These are phyloP conservation scores for Dentiscutata heterogama DNA, from an alignment of 371 early-diverging fungal genomes.

Conservation along the genomic window DNA sequence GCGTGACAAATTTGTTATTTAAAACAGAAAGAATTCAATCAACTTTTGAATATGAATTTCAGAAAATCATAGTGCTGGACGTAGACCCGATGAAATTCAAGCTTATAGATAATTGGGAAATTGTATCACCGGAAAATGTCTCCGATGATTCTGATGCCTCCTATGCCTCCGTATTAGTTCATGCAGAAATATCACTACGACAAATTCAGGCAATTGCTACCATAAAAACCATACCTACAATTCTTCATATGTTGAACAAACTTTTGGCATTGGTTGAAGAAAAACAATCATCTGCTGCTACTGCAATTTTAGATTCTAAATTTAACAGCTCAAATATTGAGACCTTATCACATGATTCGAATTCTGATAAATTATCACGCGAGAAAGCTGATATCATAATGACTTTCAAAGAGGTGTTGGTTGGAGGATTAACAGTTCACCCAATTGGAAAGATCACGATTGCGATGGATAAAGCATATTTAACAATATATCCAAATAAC, in stretches of 20 bases:
- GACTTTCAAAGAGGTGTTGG: constrained; percentile 17
- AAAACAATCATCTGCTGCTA: constrained; percentile 61
- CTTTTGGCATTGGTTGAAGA: constrained; percentile 68
- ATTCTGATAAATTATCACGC: neutral
- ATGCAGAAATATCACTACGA: constrained; percentile 50
- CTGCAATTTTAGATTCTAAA: constrained; percentile 34
- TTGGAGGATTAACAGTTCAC: constrained; percentile 35
- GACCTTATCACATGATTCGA: neutral
- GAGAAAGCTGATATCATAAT: neutral
- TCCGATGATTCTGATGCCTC: no score
- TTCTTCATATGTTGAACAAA: constrained; percentile 65
- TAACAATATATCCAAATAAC: constrained; percentile 72
- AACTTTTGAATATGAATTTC: constrained; percentile 75
- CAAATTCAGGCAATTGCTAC: constrained; percentile 60
- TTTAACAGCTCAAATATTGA: neutral
- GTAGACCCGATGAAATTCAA: constrained; percentile 52
- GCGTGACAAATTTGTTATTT: constrained; percentile 45
- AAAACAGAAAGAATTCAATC: constrained; percentile 57
- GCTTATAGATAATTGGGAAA: constrained; percentile 56
- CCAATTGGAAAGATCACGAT: constrained; percentile 49
- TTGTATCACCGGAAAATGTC: constrained; percentile 38
- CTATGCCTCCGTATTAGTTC: constrained; percentile 37
- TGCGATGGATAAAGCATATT: constrained; percentile 53
- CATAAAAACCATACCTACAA: constrained; percentile 70
- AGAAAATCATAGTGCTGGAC: constrained; percentile 68